A percentile compares a stretch with the other conserved stretches of the same genome.
Evolutionary conservation across 257 asterid species (phyloP).

Genomic region (Parsonsia alboflavescens): DNA sequence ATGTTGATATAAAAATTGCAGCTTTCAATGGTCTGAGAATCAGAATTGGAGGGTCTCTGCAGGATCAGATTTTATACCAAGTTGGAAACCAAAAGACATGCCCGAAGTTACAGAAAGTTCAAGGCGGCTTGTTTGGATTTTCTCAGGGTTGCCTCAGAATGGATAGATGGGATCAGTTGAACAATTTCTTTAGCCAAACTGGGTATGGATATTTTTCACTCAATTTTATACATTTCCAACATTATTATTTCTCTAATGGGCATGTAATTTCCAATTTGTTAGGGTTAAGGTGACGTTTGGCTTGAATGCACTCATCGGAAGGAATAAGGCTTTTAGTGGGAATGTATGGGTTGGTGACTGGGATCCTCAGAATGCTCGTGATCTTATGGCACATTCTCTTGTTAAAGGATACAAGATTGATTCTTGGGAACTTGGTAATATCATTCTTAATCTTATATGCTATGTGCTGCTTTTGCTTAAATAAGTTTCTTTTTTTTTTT

Average conservation of each 20-base stretch:
- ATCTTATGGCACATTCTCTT: conserved; percentile 53
- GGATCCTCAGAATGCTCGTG: conserved; percentile 52
- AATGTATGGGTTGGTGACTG: conserved; percentile 59
- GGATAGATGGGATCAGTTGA: conserved; percentile 15
- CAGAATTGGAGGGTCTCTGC: conserved; percentile 11
- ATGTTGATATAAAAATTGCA: not conserved
- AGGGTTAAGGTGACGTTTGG: conserved; percentile 65
- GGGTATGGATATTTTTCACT: not conserved
- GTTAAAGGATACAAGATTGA: conserved; percentile 67
- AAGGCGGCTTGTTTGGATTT: not conserved
- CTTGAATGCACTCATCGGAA: conserved; percentile 68
- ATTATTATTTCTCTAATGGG: too few relatives aligned
- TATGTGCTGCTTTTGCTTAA: too few relatives aligned
- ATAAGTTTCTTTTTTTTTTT: too few relatives aligned
- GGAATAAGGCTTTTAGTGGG: conserved; percentile 17
- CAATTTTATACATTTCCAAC: too few relatives aligned
- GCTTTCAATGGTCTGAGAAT: not conserved
- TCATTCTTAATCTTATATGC: too few relatives aligned
- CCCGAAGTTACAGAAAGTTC: not conserved
- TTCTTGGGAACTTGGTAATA: conserved; percentile 71
- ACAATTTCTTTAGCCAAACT: not conserved
- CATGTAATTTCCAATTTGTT: not conserved
- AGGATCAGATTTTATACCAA: conserved; percentile 3
- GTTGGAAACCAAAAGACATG: conserved; percentile 2
- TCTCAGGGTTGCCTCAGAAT: conserved; percentile 2